Conservation (phyloP, 1,139 yeast species). For the Geotrichum aggregatum region DNA sequence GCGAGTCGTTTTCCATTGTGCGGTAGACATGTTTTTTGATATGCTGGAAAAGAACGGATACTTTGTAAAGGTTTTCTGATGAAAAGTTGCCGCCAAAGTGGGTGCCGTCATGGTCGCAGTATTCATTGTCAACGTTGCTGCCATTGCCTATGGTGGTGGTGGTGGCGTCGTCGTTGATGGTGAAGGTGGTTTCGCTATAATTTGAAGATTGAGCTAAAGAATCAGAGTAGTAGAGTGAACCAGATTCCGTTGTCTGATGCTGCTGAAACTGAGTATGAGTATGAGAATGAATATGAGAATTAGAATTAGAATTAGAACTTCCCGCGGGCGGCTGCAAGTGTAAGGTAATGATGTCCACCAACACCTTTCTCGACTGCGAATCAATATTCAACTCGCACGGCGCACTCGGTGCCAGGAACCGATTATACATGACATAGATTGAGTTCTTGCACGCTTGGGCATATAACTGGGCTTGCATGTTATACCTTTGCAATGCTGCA, state of each 20-base stretch:
- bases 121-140: background rate
- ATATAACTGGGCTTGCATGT: conserved; percentile 11
- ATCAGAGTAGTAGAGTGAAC: too few relatives aligned
- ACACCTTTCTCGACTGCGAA: conserved; percentile 49
- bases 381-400: conserved; percentile 71
- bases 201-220: too few relatives aligned
- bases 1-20: conserved; percentile 69
- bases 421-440: conserved; percentile 61
- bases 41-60: conserved; percentile 41
- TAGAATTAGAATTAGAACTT: background rate
- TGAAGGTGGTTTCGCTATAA: too few relatives aligned
- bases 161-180: too few relatives aligned
- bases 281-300: too few relatives aligned
- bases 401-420: conserved; percentile 65
- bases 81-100: background rate
- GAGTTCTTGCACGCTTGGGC: conserved; percentile 36
- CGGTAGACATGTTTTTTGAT: conserved; percentile 49
- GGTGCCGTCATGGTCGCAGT: background rate
- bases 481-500: background rate
- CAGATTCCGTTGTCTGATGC: too few relatives aligned
- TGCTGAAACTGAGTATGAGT: too few relatives aligned
- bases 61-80: background rate
- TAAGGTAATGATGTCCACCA: conserved; percentile 46
- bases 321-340: conserved; percentile 19
- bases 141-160: background rate